These are phyloP conservation scores for Zygosaccharomyces pseudorouxii DNA, from an alignment of 805 yeast species.

Conservation along the genomic window DNA sequence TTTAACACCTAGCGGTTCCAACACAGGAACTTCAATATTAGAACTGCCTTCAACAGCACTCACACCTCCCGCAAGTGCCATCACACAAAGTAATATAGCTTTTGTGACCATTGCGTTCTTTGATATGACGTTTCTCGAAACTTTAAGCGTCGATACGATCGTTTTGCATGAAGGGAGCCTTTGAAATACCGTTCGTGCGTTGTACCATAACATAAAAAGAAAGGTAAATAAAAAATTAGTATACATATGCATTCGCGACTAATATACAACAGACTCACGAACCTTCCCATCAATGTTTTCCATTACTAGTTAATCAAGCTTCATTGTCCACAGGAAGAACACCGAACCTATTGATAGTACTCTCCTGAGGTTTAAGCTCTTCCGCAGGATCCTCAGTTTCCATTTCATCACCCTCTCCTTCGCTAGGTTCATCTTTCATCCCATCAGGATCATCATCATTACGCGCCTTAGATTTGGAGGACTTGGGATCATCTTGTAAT, in stretches of 20 bases:
- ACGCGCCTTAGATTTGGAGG: conserved; percentile 5
- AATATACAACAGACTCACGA: not conserved
- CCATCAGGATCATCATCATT: conserved; percentile 11
- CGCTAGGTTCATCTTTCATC: not conserved
- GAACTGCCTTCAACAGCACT: not conserved
- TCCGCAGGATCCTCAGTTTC: conserved; percentile 16
- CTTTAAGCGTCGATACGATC: too few species aligned
- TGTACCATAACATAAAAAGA: not conserved
- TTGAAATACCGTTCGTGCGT: too few species aligned
- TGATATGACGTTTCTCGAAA: too few species aligned
- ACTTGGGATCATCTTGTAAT: conserved; percentile 5
- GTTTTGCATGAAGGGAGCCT: too few species aligned
- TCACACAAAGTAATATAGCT: not conserved
- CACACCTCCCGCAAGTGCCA: not conserved
- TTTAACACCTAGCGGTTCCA: conserved; percentile 24
- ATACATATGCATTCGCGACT: not conserved
- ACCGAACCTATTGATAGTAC: conserved; percentile 1
- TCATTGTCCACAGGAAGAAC: conserved; percentile 2
- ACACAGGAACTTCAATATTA: not conserved
- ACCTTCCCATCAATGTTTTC: not conserved
- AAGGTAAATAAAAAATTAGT: not conserved
- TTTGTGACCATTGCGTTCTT: not conserved
- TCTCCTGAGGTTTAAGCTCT: conserved; percentile 11
- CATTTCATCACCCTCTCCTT: conserved; percentile 8
- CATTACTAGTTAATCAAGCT: not conserved